Conservation (phyloP, 495 filamentous ascomycete species). For the Bombardia bombarda region DNA sequence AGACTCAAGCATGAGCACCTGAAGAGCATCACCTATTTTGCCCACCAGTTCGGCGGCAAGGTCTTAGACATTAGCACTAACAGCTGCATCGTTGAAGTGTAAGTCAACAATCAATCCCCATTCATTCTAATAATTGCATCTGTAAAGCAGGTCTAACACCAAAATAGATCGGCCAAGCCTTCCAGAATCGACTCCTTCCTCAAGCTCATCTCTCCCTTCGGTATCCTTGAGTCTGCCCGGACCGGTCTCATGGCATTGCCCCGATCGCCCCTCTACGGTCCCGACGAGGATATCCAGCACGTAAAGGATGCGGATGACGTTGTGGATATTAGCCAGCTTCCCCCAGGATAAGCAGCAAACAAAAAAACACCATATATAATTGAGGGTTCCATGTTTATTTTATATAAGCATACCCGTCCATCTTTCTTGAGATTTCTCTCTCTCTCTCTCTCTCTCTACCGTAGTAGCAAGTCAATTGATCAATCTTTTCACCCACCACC, state of each 20-base stretch:
- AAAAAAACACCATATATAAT: neutral
- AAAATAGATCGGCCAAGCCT: conserved; percentile 80
- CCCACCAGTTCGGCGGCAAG: conserved; percentile 97
- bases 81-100: conserved; percentile 97
- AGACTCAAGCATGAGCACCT: conserved; percentile 96
- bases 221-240: conserved; percentile 88
- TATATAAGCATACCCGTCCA: no score
- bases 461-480: neutral
- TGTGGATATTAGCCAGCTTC: conserved; percentile 86
- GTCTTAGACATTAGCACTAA: conserved; percentile 95
- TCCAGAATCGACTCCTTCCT: conserved; percentile 92
- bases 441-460: neutral
- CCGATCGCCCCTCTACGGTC: conserved; percentile 75
- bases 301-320: conserved; percentile 84
- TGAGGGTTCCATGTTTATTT: no score
- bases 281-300: conserved; percentile 64
- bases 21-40: conserved; percentile 85
- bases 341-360: conserved; percentile 63
- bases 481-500: conserved; percentile 4
- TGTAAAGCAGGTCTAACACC: conserved; percentile 3
- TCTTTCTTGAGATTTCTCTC: no score
- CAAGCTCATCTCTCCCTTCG: conserved; percentile 92
- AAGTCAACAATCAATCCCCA: conserved; percentile 38
- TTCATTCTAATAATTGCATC: neutral
- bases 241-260: conserved; percentile 96